These are phyloP conservation scores for Verticillium dahliae DNA, from an alignment of 2,329 filamentous ascomycete genomes.

Conservation along the genomic window DNA sequence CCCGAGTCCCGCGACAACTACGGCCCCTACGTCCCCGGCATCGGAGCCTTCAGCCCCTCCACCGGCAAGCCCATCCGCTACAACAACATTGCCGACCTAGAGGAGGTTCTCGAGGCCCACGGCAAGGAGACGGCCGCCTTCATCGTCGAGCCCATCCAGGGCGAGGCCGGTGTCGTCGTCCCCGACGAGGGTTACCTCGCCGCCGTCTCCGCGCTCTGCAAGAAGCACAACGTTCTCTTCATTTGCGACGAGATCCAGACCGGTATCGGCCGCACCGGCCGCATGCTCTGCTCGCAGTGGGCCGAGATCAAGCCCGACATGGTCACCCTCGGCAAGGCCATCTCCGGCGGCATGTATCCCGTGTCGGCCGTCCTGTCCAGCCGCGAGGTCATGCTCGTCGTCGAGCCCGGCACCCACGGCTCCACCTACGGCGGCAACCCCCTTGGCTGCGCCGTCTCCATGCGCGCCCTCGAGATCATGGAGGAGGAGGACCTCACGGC, in stretches of 20 bases:
- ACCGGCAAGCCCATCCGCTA: slow-evolving; percentile 74
- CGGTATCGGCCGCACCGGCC: slow-evolving; percentile 89
- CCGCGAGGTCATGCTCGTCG: slow-evolving; percentile 88
- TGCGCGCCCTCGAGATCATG: slow-evolving; percentile 88
- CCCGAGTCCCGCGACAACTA: slow-evolving; percentile 96
- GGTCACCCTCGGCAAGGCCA: slow-evolving; percentile 92
- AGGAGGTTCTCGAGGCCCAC: slow-evolving; percentile 70
- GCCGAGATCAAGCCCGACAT: slow-evolving; percentile 91
- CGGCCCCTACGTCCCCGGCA: slow-evolving; percentile 86
- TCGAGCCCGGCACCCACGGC: slow-evolving; percentile 94
- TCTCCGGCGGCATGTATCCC: slow-evolving; percentile 98
- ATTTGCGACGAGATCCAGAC: slow-evolving; percentile 99
- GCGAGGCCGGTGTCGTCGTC: slow-evolving; percentile 93
- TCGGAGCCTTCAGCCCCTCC: slow-evolving; percentile 69
- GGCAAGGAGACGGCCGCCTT: slow-evolving; percentile 86
- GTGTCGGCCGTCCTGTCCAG: slow-evolving; percentile 85
- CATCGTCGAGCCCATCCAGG: slow-evolving; percentile 94
- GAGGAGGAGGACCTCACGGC: slow-evolving; percentile 85
- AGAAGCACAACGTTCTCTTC: slow-evolving; percentile 89
- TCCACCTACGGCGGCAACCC: slow-evolving; percentile 99
- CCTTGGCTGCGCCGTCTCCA: slow-evolving; percentile 88
- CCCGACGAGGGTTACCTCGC: slow-evolving; percentile 83
- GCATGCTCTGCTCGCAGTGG: slow-evolving; percentile 92
- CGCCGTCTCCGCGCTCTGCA: slow-evolving; percentile 77
- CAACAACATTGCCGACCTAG: slow-evolving; percentile 77